These are phyloP conservation scores for Coemansia reversa DNA, from an alignment of 192 early-diverging fungal species.

Conservation along the genomic window DNA sequence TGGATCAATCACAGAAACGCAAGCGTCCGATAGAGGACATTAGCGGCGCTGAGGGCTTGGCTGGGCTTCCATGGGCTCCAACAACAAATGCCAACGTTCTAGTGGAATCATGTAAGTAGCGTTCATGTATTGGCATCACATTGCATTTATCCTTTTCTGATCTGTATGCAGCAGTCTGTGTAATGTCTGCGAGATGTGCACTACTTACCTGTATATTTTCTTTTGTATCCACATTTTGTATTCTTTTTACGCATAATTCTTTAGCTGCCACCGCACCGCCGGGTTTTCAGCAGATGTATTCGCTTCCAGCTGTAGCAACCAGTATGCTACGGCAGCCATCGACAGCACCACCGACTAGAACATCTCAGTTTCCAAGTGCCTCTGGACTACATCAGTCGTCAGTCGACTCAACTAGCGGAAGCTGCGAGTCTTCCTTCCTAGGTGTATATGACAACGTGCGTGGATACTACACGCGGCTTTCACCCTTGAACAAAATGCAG, in stretches of 20 bases:
- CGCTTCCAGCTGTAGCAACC: conserved; percentile 7
- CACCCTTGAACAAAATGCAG: conserved; percentile 44
- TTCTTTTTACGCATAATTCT: neutral
- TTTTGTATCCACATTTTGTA: neutral
- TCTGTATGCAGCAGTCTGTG: neutral
- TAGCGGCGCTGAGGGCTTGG: conserved; percentile 41
- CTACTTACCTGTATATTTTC: conserved; percentile 1
- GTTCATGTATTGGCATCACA: neutral
- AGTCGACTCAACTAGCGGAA: neutral
- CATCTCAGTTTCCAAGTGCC: neutral
- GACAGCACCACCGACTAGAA: neutral
- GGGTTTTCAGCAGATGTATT: conserved; percentile 31
- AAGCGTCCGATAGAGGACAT: conserved; percentile 30
- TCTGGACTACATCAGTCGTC: neutral
- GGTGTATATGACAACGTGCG: conserved; percentile 53
- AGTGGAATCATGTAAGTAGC: conserved; percentile 35
- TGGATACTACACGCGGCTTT: conserved; percentile 50
- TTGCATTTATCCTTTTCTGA: neutral
- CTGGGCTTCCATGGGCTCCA: conserved; percentile 42
- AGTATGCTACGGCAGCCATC: conserved; percentile 5
- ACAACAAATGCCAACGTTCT: conserved; percentile 33
- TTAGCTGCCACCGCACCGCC: conserved; percentile 32
- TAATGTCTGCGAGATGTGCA: neutral
- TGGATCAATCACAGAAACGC: conserved; percentile 28
- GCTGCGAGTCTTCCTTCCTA: conserved; percentile 24